Conservation (phyloP, 2,329 filamentous ascomycete genomes). For the Arthrobotrys sphaeroides region DNA sequence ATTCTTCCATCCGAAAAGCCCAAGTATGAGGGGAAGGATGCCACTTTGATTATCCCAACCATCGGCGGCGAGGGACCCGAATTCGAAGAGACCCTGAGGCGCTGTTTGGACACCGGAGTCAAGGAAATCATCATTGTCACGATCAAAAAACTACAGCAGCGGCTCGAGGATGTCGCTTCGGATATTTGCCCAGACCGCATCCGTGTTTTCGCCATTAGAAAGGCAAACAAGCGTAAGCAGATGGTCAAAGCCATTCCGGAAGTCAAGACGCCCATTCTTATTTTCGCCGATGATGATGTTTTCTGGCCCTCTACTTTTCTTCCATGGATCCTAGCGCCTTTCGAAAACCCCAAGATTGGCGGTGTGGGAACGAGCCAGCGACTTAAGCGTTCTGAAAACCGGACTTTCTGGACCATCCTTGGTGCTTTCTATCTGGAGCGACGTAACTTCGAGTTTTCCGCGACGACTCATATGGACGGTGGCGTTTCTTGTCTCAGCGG, state of each 20-base stretch:
- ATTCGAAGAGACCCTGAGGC: constrained; percentile 80
- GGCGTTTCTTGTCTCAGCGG: constrained; percentile 97
- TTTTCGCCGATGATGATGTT: constrained; percentile 96
- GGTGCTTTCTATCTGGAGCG: constrained; percentile 91
- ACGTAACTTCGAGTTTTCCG: constrained; percentile 95
- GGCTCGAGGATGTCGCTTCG: constrained; percentile 73
- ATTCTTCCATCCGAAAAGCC: constrained; percentile 83
- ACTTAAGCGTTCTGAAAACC: constrained; percentile 74
- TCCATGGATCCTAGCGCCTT: constrained; percentile 91
- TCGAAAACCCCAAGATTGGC: constrained; percentile 83
- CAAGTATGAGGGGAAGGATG: constrained; percentile 75
- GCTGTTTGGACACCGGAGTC: constrained; percentile 76
- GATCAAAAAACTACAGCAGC: constrained; percentile 78
- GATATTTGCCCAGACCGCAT: constrained; percentile 71
- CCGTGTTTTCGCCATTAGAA: constrained; percentile 77
- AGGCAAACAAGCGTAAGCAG: constrained; percentile 94
- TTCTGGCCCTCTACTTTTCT: constrained; percentile 87
- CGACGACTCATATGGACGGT: constrained; percentile 92
- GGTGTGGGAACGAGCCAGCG: constrained; percentile 93
- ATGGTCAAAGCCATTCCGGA: constrained; percentile 90
- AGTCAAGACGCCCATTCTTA: constrained; percentile 82
- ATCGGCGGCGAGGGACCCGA: constrained; percentile 88
- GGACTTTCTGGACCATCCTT: constrained; percentile 83
- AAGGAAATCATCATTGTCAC: constrained; percentile 84
- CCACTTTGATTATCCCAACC: constrained; percentile 92